Conservation (phyloP, 495 filamentous ascomycete species). For the Penicillium canariense region DNA sequence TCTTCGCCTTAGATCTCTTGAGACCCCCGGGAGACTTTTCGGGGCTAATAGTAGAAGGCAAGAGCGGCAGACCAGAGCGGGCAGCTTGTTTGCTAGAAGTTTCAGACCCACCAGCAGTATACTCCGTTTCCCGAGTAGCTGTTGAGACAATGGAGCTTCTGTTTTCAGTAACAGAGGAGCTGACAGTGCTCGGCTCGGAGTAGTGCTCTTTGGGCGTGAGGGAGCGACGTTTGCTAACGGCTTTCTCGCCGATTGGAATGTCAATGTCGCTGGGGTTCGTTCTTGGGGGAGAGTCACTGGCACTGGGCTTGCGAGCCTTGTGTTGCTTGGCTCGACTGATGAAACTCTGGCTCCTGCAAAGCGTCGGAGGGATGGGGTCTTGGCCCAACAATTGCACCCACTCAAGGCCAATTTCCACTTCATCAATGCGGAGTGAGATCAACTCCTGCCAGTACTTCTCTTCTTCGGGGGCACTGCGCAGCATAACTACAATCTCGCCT, state of each 20-base stretch:
- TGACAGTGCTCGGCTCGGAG: slow-evolving; percentile 40
- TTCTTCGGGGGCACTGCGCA: slow-evolving; percentile 51
- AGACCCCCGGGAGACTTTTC: slow-evolving; percentile 39
- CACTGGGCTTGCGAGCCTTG: slow-evolving; percentile 31
- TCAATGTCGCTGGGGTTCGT: slow-evolving; percentile 58
- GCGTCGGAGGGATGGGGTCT: slow-evolving; percentile 69
- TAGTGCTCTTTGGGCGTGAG: slow-evolving; percentile 32
- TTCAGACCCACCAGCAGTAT: slow-evolving; percentile 29
- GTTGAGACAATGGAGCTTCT: slow-evolving; percentile 34
- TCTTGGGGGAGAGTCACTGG: slow-evolving; percentile 33
- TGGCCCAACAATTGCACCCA: slow-evolving; percentile 84
- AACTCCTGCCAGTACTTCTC: slow-evolving; percentile 74
- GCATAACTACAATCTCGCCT: slow-evolving; percentile 78
- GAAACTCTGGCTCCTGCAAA: slow-evolving; percentile 51
- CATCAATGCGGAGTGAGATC: slow-evolving; percentile 64
- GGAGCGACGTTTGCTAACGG: slow-evolving; percentile 33
- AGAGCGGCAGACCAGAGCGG: slow-evolving; percentile 24
- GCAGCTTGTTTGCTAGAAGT: slow-evolving; percentile 18
- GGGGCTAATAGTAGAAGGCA: slow-evolving; percentile 29
- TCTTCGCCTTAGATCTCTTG: slow-evolving; percentile 56
- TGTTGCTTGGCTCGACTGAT: slow-evolving; percentile 45
- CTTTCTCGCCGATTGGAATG: slow-evolving; percentile 74
- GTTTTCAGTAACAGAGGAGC: slow-evolving; percentile 32
- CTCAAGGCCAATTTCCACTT: slow-evolving; percentile 74
- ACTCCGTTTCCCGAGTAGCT: slow-evolving; percentile 41